Evolutionary conservation across 352 stramenopile species (phyloP).

Genomic region (Globisporangium megalacanthum): DNA sequence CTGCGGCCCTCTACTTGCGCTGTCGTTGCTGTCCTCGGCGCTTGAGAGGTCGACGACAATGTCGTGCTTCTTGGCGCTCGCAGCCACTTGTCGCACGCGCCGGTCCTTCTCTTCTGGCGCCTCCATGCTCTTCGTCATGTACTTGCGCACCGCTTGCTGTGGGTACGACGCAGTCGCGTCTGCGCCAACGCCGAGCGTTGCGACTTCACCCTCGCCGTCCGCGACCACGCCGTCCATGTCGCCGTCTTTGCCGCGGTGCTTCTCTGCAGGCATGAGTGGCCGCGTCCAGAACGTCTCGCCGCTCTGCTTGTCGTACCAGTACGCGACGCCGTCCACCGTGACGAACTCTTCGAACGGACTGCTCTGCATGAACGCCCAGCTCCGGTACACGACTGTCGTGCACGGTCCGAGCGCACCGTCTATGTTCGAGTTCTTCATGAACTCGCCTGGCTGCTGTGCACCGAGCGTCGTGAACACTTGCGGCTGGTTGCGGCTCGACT

Average conservation of each 20-base stretch:
- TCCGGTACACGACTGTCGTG: conserved; percentile 87
- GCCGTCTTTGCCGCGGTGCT: conserved; percentile 61
- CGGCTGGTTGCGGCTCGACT: conserved; percentile 86
- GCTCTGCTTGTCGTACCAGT: conserved; percentile 81
- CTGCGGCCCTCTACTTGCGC: not conserved
- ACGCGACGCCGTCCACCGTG: conserved; percentile 88
- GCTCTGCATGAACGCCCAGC: conserved; percentile 89
- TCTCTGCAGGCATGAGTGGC: conserved; percentile 78
- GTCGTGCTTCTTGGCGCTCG: conserved; percentile 62
- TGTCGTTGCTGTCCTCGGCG: not conserved
- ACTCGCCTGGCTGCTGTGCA: conserved; percentile 88
- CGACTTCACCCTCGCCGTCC: conserved; percentile 61
- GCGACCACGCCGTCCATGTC: conserved; percentile 79
- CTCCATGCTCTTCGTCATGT: conserved; percentile 86
- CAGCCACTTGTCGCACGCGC: conserved; percentile 40
- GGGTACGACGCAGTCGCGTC: conserved; percentile 45
- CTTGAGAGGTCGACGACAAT: conserved; percentile 34
- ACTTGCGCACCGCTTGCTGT: conserved; percentile 73
- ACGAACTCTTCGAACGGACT: conserved; percentile 85
- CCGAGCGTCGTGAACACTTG: conserved; percentile 88
- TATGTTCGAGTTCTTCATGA: conserved; percentile 85
- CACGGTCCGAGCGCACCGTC: conserved; percentile 71
- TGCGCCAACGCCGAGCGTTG: conserved; percentile 66
- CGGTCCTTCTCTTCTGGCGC: conserved; percentile 50
- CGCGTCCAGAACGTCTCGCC: conserved; percentile 91